Conservation (phyloP, 2,329 filamentous ascomycete genomes). For the Apiospora hydei region DNA sequence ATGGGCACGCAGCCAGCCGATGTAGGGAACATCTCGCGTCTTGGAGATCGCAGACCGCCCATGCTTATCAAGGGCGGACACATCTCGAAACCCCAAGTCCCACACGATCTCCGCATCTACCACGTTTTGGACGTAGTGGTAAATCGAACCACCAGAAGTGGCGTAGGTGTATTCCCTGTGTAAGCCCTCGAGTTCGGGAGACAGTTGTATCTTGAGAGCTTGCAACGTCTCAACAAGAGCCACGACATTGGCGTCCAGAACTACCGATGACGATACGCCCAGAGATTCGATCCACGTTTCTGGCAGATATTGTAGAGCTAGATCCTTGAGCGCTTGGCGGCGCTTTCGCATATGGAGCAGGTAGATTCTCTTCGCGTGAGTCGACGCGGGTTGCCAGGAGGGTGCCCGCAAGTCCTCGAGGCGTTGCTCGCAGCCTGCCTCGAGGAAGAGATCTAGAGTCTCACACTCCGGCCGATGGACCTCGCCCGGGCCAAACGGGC, state of each 20-base stretch:
- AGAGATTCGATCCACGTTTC: not conserved
- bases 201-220: not conserved
- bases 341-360: not conserved
- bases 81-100: not conserved
- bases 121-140: not conserved
- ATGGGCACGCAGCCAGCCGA: not conserved
- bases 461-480: not conserved
- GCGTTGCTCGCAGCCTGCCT: not conserved
- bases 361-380: not conserved
- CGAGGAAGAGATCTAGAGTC: not conserved
- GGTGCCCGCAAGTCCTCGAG: not conserved
- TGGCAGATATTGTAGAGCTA: not conserved
- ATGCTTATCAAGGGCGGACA: not conserved
- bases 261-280: not conserved
- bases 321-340: not conserved
- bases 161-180: not conserved
- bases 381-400: not conserved
- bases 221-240: not conserved
- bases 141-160: not conserved
- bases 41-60: not conserved
- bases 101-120: not conserved
- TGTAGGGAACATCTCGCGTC: not conserved
- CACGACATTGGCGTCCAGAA: not conserved
- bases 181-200: not conserved
- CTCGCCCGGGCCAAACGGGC: not conserved